Evolutionary conservation across 108 stramenopile genomes (phyloP), one percentile per base, ranked within the genome.

Genomic region (Cyclostephanos tholiformis): DNA sequence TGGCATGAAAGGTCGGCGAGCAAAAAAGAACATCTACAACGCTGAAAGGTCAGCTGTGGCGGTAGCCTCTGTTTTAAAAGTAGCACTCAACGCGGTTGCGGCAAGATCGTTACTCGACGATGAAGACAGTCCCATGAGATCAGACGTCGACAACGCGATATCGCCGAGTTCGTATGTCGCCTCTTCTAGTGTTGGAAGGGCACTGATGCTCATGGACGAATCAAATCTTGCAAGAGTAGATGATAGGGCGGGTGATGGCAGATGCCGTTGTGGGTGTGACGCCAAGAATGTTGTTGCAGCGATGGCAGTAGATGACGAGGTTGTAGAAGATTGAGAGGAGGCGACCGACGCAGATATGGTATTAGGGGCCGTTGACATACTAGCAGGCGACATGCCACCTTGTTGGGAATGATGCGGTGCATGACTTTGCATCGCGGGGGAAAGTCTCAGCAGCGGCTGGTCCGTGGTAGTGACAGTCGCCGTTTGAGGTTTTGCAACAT

Each of bases 111-210:
- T 39, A 62, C n/a, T 22, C 61, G 35, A 36, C 22, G 35, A 22
- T 4, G 61, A 36, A 0, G 61, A 62, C 5, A 43, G 35, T 62
- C 36, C 61, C n/a, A 62, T 22, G 16, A 62, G 61, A 62, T 62
- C 61, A 11, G 41, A 44, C n/a, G 61, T 62, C n/a, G 61, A 62
- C 11, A 62, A 22, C 22, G 41, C 17, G 38, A 69, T 56, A 13
- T 69, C 68, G 13, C 43, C 68, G 32, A 69, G 50, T 10, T 70
- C 69, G 39, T 59, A 59, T 48, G 57, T 57, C 39, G 69, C 69
- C 43, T 70, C 69, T 43, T 70, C 69, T 25, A 70, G 57, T 12
- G 58, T 57, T 25, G 69, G 69, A 25, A 70, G 53, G 25, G 68
- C 68, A 43, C 68, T 70, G 9, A 70, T 44, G 41, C 69, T 70